These are phyloP conservation scores for Colletotrichum tabaci DNA, from an alignment of 2,329 filamentous ascomycete species.

Conservation along the genomic window DNA sequence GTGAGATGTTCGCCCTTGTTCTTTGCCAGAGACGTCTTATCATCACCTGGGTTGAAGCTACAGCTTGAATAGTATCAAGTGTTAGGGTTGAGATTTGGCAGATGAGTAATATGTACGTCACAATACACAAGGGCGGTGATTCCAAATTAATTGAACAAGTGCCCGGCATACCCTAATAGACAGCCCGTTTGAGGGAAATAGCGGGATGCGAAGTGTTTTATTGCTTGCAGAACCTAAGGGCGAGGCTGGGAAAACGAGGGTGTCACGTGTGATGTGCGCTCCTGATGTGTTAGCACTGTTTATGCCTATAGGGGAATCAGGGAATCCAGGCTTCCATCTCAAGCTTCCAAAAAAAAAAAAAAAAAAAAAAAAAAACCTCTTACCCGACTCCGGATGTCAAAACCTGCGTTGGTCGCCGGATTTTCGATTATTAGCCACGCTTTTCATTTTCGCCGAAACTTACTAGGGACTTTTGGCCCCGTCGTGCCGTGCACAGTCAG, in stretches of 20 bases:
- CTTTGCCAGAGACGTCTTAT: too few relatives aligned
- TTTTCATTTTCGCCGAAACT: not conserved
- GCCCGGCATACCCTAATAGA: not conserved
- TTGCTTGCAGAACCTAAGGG: not conserved
- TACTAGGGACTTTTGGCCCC: not conserved
- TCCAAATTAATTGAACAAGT: too few relatives aligned
- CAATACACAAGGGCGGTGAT: too few relatives aligned
- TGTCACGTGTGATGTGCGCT: not conserved
- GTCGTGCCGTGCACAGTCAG: not conserved
- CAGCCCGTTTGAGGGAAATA: not conserved
- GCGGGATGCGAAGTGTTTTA: not conserved
- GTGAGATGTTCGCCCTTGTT: not conserved
- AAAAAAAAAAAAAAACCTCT: not conserved
- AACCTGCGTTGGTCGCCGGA: not conserved
- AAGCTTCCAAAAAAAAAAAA: too few relatives aligned
- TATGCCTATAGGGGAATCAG: not conserved
- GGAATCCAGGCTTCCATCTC: not conserved
- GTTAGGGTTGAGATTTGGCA: not conserved
- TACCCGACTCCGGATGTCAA: not conserved
- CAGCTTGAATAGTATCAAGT: too few relatives aligned
- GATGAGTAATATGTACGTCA: too few relatives aligned
- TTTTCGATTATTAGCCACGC: not conserved
- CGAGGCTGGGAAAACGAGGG: not conserved
- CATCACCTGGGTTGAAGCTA: not conserved
- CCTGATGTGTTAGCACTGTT: not conserved